phyloP scores from a whole-genome alignment of 176 grass and related monocot species.

The Ensete ventricosum region DNA sequence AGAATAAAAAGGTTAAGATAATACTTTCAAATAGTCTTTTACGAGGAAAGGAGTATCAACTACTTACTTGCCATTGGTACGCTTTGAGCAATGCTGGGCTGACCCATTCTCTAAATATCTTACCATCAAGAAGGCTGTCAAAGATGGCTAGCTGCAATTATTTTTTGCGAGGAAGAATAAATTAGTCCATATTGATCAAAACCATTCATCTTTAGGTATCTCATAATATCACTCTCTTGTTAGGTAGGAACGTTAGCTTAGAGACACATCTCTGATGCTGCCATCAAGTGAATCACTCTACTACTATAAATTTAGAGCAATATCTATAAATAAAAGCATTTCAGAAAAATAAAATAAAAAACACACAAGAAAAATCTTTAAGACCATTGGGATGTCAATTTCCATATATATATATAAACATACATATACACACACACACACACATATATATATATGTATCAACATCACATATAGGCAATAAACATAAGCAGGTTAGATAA shows the following conservation, averaged over 20 bases:
- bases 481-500: no score
- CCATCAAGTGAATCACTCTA: not conserved
- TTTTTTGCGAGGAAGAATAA: not conserved
- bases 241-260: not conserved
- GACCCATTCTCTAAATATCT: conserved; percentile 17
- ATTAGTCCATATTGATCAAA: not conserved
- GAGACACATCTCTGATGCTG: not conserved
- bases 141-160: conserved; percentile 18
- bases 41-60: not conserved
- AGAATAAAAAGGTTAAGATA: not conserved
- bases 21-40: not conserved
- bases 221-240: no score
- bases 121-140: conserved; percentile 11
- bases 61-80: conserved; percentile 29
- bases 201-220: no score
- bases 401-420: no score
- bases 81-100: conserved; percentile 23
- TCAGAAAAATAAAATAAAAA: no score
- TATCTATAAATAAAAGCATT: no score
- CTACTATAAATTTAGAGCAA: no score
- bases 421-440: no score
- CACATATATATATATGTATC: no score
- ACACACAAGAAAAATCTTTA: no score
- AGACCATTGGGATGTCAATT: no score
- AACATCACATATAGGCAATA: no score